phyloP scores from a whole-genome alignment of 1,139 yeast genomes.

The Diutina siamensis region DNA sequence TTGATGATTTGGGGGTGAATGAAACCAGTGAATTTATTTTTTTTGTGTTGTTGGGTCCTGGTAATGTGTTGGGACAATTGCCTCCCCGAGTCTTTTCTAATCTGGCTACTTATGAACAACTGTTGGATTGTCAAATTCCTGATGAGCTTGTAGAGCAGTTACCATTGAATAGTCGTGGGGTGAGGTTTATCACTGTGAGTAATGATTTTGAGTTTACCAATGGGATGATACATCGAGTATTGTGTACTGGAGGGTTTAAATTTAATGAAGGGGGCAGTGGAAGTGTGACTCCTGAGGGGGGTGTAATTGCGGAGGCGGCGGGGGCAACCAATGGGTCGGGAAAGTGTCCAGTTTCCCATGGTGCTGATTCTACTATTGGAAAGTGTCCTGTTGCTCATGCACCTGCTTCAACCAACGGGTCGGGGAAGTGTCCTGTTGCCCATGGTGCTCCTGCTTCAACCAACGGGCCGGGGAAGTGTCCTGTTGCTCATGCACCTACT shows the following conservation, averaged over 20 bases:
- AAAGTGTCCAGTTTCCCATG: not conserved
- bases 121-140: not conserved
- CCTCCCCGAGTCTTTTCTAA: not conserved
- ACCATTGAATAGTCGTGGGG: not conserved
- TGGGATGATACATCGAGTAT: not conserved
- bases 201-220: constrained; percentile 2
- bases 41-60: not conserved
- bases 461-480: constrained; percentile 2
- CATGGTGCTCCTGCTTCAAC: not conserved
- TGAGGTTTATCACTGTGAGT: not conserved
- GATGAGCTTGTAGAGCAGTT: not conserved
- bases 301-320: not conserved
- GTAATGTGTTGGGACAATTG: not conserved
- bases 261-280: no score
- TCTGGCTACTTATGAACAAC: not conserved
- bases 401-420: not conserved
- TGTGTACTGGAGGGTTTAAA: not conserved
- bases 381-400: constrained; percentile 1
- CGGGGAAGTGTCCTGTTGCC: constrained; percentile 1
- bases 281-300: no score
- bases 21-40: not conserved
- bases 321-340: not conserved
- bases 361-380: not conserved
- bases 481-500: not conserved
- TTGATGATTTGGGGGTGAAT: not conserved